Percentiles rank a stretch among this genome's conserved stretches.
Evolutionary conservation across 2,329 filamentous ascomycete species (phyloP).

Genomic region (Ploettnerulaceae sp.): DNA sequence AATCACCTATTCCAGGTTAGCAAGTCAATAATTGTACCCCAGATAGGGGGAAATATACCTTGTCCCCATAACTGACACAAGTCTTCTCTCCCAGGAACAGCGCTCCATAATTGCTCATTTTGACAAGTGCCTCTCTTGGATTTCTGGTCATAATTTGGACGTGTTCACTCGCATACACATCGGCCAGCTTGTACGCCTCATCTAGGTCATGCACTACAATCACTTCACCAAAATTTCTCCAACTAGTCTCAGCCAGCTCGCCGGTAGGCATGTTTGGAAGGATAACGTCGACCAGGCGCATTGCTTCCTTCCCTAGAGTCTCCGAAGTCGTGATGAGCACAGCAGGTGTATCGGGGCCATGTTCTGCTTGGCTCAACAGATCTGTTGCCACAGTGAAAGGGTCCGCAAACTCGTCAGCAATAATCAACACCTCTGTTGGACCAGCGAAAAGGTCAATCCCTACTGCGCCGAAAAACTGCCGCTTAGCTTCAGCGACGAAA

Average conservation of each 20-base stretch:
- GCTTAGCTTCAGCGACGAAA: too few species aligned
- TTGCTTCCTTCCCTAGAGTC: too few species aligned
- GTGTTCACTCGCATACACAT: slow-evolving; percentile 47
- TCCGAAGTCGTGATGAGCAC: too few species aligned
- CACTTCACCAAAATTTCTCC: slow-evolving; percentile 44
- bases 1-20: slow-evolving; percentile 39
- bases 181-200: slow-evolving; percentile 41
- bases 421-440: too few species aligned
- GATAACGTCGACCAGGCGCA: too few species aligned
- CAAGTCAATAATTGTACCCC: not conserved
- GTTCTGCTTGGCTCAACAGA: too few species aligned
- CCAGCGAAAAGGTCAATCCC: too few species aligned
- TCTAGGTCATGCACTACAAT: slow-evolving; percentile 40
- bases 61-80: slow-evolving; percentile 50
- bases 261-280: too few species aligned
- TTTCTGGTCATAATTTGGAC: slow-evolving; percentile 46
- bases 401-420: too few species aligned
- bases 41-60: slow-evolving; percentile 34
- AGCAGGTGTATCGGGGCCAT: too few species aligned
- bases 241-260: slow-evolving; percentile 40
- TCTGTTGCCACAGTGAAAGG: too few species aligned
- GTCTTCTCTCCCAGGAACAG: slow-evolving; percentile 48
- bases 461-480: too few species aligned
- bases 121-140: slow-evolving; percentile 44
- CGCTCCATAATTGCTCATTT: slow-evolving; percentile 48